These are phyloP conservation scores for Teratosphaeria epicoccoides DNA, from an alignment of 2,329 filamentous ascomycete species.

Conservation along the genomic window DNA sequence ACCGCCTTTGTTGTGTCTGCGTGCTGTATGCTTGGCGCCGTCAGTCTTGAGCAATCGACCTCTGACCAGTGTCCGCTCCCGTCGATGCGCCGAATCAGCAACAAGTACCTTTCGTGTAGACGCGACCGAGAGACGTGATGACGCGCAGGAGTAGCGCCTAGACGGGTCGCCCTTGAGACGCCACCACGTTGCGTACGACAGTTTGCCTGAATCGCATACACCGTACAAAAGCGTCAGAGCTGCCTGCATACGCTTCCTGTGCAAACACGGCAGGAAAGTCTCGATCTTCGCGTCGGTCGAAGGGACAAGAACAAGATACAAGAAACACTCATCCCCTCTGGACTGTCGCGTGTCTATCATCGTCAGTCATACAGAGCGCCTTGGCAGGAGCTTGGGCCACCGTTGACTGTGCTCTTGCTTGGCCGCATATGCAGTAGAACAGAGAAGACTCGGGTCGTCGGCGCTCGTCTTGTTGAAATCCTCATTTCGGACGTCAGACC, in stretches of 20 bases:
- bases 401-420: neutral
- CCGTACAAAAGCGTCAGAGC: neutral
- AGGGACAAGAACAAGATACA: too few species aligned
- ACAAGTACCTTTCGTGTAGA: too few species aligned
- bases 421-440: neutral
- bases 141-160: conserved; percentile 2
- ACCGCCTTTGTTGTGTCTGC: neutral
- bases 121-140: neutral
- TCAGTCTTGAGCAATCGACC: neutral
- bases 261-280: too few species aligned
- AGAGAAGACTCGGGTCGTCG: neutral
- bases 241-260: neutral
- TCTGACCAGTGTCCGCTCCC: neutral
- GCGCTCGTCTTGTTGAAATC: neutral
- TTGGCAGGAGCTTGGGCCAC: neutral
- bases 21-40: too few species aligned
- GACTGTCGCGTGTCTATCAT: neutral
- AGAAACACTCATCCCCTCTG: neutral
- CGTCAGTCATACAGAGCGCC: neutral
- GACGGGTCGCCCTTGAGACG: neutral
- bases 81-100: neutral
- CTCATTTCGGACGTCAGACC: too few species aligned
- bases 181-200: neutral
- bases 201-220: neutral
- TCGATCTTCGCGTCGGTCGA: too few species aligned